Base-by-base conservation (phyloP, 495 filamentous ascomycete genomes). In the Hypoxylon subgilvum region DNA sequence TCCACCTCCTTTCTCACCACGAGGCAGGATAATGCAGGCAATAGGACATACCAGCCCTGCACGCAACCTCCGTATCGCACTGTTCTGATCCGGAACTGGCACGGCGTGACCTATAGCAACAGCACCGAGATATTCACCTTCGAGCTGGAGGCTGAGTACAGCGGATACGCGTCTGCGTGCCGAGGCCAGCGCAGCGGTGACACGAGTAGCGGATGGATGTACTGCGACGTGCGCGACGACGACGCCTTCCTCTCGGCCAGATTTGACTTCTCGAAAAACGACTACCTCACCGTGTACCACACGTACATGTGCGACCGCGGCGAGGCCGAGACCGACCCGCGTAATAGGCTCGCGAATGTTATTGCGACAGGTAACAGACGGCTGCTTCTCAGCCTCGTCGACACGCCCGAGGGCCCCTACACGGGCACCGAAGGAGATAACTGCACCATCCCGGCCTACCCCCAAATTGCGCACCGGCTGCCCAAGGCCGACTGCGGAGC, bases 351-450 rank as follows among this genome's bases (percentile, higher is more conserved):
- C 13, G 50, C 50, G 3, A 34, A 21, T 1, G 50, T 17, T 0
- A n/a, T 43, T 6, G 43, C 49, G 1, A 54, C 45, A 10, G 57
- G 57, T 13, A 32, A 55, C 28, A 45, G 51, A 1, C n/a, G 51
- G 0, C 13, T 61, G 13, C 2, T 2, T 1, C 18, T 55, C 40
- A 39, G 50, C 13, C 44, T 61, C 0, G 51, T 61, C 2, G 50
- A 51, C 23, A 51, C 57, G 23, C 51, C 50, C 0, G 51, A 55
- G 40, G 57, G 57, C 9, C 51, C 43, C 6, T 54, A 36, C 44
- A 61, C 57, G 2, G 50, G 50, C 3, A 50, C 57, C n/a, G 51
- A 55, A 17, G 57, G 57, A n/a, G 57, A 61, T 22, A 61, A 61
- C 31, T 30, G 49, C 44, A 54, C 43, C n/a, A 61, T 61, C 22